Evolutionary conservation across 2,329 filamentous ascomycete species (phyloP).

Genomic region (Pseudogymnoascus sp.): DNA sequence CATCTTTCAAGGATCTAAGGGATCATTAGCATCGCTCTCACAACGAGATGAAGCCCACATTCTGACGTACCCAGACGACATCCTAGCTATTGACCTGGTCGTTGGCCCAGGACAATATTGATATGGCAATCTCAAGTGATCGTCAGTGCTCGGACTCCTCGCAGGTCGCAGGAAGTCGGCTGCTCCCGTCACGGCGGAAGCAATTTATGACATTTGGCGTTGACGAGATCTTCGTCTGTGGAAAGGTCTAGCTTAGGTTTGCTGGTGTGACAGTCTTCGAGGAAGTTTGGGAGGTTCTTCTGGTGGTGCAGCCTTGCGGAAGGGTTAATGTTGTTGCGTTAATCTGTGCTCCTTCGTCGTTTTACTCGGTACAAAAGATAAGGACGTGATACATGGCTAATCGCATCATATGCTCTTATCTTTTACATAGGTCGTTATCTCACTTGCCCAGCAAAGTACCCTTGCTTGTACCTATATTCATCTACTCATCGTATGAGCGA

Average conservation of each 20-base stretch:
- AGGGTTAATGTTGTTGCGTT: slow-evolving; percentile 7
- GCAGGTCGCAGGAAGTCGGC: not conserved
- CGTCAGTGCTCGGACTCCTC: not conserved
- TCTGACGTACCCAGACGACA: not conserved
- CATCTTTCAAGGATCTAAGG: slow-evolving; percentile 41
- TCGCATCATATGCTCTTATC: slow-evolving; percentile 7
- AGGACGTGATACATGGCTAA: slow-evolving; percentile 4
- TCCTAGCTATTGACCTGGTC: not conserved
- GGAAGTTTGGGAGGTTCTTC: not conserved
- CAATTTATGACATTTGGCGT: not conserved
- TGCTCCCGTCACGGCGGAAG: slow-evolving; percentile 1
- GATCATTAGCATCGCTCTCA: not conserved
- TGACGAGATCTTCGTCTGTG: not conserved
- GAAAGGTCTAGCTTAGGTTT: not conserved
- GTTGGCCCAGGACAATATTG: not conserved
- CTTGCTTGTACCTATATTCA: not conserved
- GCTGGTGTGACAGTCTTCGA: not conserved
- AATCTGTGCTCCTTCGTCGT: not conserved
- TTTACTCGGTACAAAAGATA: not conserved
- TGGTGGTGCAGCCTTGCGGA: not conserved
- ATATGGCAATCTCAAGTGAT: not conserved
- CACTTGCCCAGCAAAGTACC: not conserved
- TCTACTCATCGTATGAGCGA: not conserved
- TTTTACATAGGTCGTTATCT: not conserved
- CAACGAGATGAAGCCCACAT: not conserved